Percentiles rank a stretch among this genome's conserved stretches.
These are phyloP conservation scores for Gypsophila paniculata DNA, from an alignment of 179 eudicot species.

Conservation along the genomic window DNA sequence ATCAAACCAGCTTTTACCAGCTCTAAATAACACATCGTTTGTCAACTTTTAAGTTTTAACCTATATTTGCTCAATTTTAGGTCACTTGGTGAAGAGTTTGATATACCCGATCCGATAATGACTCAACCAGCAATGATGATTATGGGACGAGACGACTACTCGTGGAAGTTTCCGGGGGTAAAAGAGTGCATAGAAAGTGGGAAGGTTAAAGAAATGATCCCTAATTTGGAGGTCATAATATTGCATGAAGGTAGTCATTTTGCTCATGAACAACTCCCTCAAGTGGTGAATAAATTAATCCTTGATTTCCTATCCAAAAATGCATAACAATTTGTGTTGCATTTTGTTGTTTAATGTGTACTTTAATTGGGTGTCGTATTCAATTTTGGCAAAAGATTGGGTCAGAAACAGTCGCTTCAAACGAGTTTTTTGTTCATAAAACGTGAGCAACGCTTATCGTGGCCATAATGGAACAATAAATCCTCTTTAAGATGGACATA, in stretches of 20 bases:
- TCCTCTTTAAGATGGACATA: too few species aligned
- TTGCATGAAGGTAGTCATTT: slow-evolving; percentile 60
- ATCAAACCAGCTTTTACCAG: too few species aligned
- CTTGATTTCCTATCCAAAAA: slow-evolving; percentile 30
- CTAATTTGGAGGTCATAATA: slow-evolving; percentile 40
- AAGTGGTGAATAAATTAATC: slow-evolving; percentile 41
- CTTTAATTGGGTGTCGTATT: too few species aligned
- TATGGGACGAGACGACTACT: slow-evolving; percentile 15
- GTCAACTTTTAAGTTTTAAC: background rate
- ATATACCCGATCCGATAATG: background rate
- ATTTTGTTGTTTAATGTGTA: too few species aligned
- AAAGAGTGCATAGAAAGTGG: slow-evolving; percentile 6
- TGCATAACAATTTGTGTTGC: background rate
- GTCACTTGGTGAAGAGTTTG: slow-evolving; percentile 16
- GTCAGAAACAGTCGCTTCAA: too few species aligned
- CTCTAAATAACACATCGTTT: too few species aligned
- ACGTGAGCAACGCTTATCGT: too few species aligned
- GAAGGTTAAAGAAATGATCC: background rate
- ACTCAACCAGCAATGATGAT: slow-evolving; percentile 11
- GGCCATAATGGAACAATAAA: too few species aligned
- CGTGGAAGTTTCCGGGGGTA: slow-evolving; percentile 8
- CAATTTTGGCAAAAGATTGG: too few species aligned
- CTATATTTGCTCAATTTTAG: background rate
- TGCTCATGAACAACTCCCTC: slow-evolving; percentile 57
- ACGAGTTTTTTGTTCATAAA: too few species aligned